phyloP scores from a whole-genome alignment of 2,329 filamentous ascomycete species.

The Neospermospora avenae region DNA sequence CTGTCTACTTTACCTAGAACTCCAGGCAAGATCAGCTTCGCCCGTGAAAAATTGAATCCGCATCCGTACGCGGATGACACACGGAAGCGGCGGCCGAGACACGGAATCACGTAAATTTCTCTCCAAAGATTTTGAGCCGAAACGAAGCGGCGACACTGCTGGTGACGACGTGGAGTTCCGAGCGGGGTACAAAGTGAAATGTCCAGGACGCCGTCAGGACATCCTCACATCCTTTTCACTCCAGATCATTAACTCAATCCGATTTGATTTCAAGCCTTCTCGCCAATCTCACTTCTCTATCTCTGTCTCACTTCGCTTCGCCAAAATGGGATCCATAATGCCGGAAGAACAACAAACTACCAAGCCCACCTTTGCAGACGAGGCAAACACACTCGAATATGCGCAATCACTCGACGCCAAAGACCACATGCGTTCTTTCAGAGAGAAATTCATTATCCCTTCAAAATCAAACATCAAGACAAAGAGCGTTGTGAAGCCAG shows the following conservation, averaged over 20 bases:
- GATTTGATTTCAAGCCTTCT: neutral
- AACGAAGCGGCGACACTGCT: constrained; percentile 10
- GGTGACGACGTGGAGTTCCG: neutral
- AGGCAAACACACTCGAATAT: constrained; percentile 47
- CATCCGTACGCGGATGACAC: too few relatives aligned
- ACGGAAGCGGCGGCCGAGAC: too few relatives aligned
- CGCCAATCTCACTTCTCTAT: neutral
- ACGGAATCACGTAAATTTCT: constrained; percentile 6
- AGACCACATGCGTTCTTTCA: constrained; percentile 58
- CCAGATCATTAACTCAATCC: neutral
- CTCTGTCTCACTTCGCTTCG: neutral
- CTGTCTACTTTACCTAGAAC: too few relatives aligned
- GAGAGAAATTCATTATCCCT: constrained; percentile 74
- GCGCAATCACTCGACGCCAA: constrained; percentile 54
- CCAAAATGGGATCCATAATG: constrained; percentile 30
- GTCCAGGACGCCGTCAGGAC: neutral
- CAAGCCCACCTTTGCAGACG: constrained; percentile 44
- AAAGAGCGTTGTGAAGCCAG: constrained; percentile 48
- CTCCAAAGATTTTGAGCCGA: constrained; percentile 10
- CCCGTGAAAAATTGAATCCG: too few relatives aligned
- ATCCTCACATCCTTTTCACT: constrained; percentile 3
- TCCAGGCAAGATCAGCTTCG: too few relatives aligned
- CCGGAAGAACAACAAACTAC: constrained; percentile 15
- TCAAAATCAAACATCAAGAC: constrained; percentile 68
- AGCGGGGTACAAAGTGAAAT: constrained; percentile 21